Base-by-base conservation (phyloP, 495 filamentous ascomycete genomes). In the Penicillium pancosmium region DNA sequence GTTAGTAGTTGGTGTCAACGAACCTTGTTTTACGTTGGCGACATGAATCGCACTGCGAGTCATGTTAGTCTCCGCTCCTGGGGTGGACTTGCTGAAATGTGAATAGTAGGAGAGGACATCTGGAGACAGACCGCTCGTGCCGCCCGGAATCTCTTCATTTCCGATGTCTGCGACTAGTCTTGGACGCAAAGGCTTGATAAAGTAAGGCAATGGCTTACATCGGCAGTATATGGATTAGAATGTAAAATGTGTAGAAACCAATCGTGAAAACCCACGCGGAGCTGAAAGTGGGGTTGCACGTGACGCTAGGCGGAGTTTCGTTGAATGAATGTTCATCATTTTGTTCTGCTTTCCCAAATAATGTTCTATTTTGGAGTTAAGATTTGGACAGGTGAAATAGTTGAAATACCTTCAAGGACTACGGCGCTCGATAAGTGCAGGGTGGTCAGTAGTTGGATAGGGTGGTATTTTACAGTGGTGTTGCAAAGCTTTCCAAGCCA, bases 1-100 rank as follows among this genome's bases (percentile, higher is more conserved):
- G 18, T 6, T 12, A 8, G 50, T 19, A 52, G 2, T 44, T 9
- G 34, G 13, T 7, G 2, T 5, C 16, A 34, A 13, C 2, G 0
- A 18, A 47, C 55, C 55, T 57, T 50, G 55, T 57, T 25, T 57
- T 57, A 23, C 55, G 55, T n/a, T 57, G 55, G 19, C 55, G 55
- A 34, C 55, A 57, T 43, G 55, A 57, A 27, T 57, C 55, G 34
- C 55, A 57, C 55, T 57, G 11, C 18, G 19, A 11, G 19, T 41
- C 25, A 7, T 13, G 15, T 57, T 43, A 57, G 55, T 51, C 19
- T 1, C 13, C 33, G 4, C 31, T 15, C 40, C 15, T 1, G 16
- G 7, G 18, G 11, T 21, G 34, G 6, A 47, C n/a, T 40, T n/a
- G 25, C 23, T 34, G 10, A 13, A 11, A 50, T 19, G 21, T 13